Evolutionary conservation across 1,139 yeast species (phyloP).

Genomic region (Nakaseomyces uthaithaninus): DNA sequence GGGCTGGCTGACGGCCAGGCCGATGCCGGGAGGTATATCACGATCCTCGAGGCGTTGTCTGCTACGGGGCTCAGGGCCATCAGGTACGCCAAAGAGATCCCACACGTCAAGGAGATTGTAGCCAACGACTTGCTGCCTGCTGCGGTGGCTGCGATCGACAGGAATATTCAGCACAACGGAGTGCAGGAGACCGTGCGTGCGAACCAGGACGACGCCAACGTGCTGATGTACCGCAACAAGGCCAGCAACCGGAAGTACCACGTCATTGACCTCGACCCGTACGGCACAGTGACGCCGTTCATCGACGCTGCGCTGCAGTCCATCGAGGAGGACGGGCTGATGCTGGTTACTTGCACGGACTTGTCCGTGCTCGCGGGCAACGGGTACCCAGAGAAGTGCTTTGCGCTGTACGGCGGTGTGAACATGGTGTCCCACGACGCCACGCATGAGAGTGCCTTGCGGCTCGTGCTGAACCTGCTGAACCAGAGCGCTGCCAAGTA

Average conservation of each 20-base stretch:
- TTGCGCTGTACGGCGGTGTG: constrained; percentile 90
- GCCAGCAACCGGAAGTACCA: constrained; percentile 47
- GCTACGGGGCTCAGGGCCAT: constrained; percentile 95
- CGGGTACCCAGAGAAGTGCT: constrained; percentile 95
- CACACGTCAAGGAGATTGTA: constrained; percentile 56
- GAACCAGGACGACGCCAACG: constrained; percentile 82
- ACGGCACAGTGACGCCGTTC: constrained; percentile 95
- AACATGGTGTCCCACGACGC: constrained; percentile 70
- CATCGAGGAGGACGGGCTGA: constrained; percentile 70
- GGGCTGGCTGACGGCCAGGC: constrained; percentile 14
- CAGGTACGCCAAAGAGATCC: constrained; percentile 85
- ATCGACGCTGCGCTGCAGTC: constrained; percentile 82
- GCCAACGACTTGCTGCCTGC: constrained; percentile 85
- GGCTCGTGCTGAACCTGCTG: constrained; percentile 71
- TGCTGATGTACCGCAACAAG: constrained; percentile 55
- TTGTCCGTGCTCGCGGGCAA: constrained; percentile 92
- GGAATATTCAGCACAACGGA: constrained; percentile 62
- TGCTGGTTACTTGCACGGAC: constrained; percentile 92
- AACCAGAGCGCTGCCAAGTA: constrained; percentile 84
- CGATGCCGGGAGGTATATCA: constrained; percentile 39
- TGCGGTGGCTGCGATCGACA: constrained; percentile 75
- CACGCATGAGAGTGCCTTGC: constrained; percentile 85
- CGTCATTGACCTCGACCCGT: constrained; percentile 90
- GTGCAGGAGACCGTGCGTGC: constrained; percentile 49
- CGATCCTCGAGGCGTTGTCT: constrained; percentile 78